phyloP scores from a whole-genome alignment of 2,329 filamentous ascomycete species.

The Rhinocladiella mackenziei region DNA sequence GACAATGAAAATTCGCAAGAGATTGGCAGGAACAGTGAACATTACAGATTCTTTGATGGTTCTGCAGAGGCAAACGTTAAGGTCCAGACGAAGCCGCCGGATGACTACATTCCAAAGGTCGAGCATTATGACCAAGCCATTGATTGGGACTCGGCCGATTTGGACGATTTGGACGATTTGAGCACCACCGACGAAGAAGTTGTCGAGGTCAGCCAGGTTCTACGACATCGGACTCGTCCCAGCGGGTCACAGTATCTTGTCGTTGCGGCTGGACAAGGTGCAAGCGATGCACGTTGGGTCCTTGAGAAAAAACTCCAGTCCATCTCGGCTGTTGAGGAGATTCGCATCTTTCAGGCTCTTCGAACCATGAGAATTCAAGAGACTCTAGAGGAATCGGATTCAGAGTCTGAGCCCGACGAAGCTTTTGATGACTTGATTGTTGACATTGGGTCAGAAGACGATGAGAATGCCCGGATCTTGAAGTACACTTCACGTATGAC shows the following conservation, averaged over 20 bases:
- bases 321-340: conserved; percentile 29
- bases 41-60: conserved; percentile 31
- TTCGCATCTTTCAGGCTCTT: conserved; percentile 36
- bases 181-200: conserved; percentile 49
- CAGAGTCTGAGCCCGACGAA: conserved; percentile 35
- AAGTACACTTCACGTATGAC: conserved; percentile 42
- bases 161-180: conserved; percentile 47
- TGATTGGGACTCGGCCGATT: conserved; percentile 44
- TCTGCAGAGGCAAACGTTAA: conserved; percentile 43
- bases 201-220: conserved; percentile 40
- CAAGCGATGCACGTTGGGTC: conserved; percentile 51
- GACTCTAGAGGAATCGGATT: conserved; percentile 31
- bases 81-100: conserved; percentile 24
- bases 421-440: conserved; percentile 35
- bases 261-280: conserved; percentile 43
- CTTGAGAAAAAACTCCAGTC: conserved; percentile 35
- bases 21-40: conserved; percentile 33
- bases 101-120: no score
- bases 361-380: conserved; percentile 29
- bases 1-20: conserved; percentile 34
- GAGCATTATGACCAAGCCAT: conserved; percentile 24
- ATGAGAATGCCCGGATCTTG: conserved; percentile 37
- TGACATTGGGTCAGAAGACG: conserved; percentile 39
- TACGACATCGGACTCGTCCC: conserved; percentile 45
- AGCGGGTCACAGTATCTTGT: conserved; percentile 51